Conservation (phyloP, 2,329 filamentous ascomycete genomes). For the Aspergillus fijiensis region DNA sequence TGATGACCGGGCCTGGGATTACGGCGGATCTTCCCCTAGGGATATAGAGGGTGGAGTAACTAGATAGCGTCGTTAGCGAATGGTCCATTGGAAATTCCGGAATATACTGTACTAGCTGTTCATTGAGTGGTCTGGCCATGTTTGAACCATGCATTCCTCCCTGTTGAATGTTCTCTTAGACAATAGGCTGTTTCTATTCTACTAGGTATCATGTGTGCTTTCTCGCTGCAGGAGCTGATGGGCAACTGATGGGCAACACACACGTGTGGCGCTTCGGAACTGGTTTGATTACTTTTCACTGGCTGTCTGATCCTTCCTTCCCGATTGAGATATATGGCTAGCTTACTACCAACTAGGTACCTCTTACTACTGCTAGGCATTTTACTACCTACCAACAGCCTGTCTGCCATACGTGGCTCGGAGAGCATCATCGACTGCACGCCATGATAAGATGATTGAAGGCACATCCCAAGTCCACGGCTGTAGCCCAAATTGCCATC, state of each 20-base stretch:
- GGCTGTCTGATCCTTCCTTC: background rate
- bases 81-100: constrained; percentile 8
- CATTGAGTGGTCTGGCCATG: constrained; percentile 3
- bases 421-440: background rate
- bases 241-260: background rate
- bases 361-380: background rate
- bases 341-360: background rate
- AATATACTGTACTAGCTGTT: constrained; percentile 8
- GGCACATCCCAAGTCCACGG: background rate
- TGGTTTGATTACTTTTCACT: background rate
- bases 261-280: background rate
- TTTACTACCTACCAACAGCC: background rate
- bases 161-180: background rate
- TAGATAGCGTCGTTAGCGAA: background rate
- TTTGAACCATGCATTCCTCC: background rate
- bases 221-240: background rate
- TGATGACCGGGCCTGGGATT: constrained; percentile 17
- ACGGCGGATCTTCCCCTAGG: constrained; percentile 22
- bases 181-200: background rate
- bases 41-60: constrained; percentile 10
- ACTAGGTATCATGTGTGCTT: background rate
- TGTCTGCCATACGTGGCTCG: background rate
- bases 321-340: background rate
- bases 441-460: background rate
- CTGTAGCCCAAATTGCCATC: background rate